These are phyloP conservation scores for Capsicum chinense DNA, from an alignment of 257 asterid species.

Conservation along the genomic window DNA sequence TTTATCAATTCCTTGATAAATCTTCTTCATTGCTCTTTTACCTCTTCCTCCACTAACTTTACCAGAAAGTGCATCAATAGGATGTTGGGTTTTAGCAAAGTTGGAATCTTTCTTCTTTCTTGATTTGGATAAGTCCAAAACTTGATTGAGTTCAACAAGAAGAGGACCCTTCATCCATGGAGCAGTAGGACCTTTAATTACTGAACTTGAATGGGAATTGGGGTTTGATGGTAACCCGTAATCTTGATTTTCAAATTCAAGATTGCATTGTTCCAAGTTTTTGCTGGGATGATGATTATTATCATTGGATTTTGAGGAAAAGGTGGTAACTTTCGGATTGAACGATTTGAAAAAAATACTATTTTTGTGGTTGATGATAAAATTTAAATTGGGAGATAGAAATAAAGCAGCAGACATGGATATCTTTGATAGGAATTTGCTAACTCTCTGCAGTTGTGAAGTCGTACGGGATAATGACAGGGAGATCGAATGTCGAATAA, in stretches of 20 bases:
- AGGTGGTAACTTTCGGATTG: slow-evolving; percentile 29
- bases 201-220: slow-evolving; percentile 42
- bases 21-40: slow-evolving; percentile 74
- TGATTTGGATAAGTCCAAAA: slow-evolving; percentile 49
- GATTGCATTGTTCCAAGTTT: slow-evolving; percentile 30
- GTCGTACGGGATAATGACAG: neutral
- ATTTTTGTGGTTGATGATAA: slow-evolving; percentile 37
- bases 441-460: neutral
- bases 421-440: slow-evolving; percentile 17
- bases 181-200: slow-evolving; percentile 76
- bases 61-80: slow-evolving; percentile 55
- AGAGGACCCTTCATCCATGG: slow-evolving; percentile 94
- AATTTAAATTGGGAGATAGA: slow-evolving; percentile 38
- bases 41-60: slow-evolving; percentile 87
- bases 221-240: slow-evolving; percentile 39
- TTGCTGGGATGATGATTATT: slow-evolving; percentile 30
- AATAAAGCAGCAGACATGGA: slow-evolving; percentile 51
- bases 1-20: slow-evolving; percentile 64
- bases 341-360: slow-evolving; percentile 32
- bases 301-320: slow-evolving; percentile 31
- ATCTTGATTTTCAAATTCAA: slow-evolving; percentile 37
- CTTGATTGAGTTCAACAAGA: slow-evolving; percentile 60
- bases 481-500: neutral
- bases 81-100: slow-evolving; percentile 39
- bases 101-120: slow-evolving; percentile 46